Conservation (phyloP, 2,329 filamentous ascomycete species). For the Grosmannia penicillata region DNA sequence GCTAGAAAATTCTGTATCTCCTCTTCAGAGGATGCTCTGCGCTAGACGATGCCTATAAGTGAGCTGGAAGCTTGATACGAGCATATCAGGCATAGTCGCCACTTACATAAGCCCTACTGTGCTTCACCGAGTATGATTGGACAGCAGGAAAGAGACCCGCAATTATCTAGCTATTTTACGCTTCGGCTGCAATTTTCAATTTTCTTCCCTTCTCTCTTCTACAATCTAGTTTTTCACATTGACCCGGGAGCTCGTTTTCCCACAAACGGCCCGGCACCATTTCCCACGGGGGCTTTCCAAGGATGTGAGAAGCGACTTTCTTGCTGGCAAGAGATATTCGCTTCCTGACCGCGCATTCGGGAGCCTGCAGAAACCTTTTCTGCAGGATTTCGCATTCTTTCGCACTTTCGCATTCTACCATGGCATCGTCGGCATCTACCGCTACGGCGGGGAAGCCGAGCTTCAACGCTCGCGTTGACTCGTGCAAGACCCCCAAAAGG, state of each 20-base stretch:
- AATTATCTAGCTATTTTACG: neutral
- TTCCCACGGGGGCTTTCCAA: too few relatives aligned
- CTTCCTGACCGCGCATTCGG: too few relatives aligned
- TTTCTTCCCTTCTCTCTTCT: neutral
- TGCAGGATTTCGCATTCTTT: too few relatives aligned
- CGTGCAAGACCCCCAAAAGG: constrained; percentile 81
- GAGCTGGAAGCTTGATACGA: neutral
- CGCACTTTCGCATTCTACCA: neutral
- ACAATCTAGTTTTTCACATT: neutral
- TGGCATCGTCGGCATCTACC: constrained; percentile 58
- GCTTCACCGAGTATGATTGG: neutral
- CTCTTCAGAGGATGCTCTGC: neutral
- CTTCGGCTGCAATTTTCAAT: neutral
- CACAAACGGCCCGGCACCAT: too few relatives aligned
- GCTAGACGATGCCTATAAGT: neutral
- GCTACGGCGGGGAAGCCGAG: constrained; percentile 54
- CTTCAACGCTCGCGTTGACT: constrained; percentile 71
- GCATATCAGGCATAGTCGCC: neutral
- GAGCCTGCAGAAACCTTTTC: neutral
- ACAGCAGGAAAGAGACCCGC: neutral
- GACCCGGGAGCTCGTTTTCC: neutral
- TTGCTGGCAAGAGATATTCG: neutral
- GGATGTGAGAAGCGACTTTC: neutral
- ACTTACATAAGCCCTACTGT: neutral
- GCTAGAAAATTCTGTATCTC: neutral